Conservation (phyloP, 2,329 filamentous ascomycete genomes). For the Coniosporium tulheliwenetii region DNA sequence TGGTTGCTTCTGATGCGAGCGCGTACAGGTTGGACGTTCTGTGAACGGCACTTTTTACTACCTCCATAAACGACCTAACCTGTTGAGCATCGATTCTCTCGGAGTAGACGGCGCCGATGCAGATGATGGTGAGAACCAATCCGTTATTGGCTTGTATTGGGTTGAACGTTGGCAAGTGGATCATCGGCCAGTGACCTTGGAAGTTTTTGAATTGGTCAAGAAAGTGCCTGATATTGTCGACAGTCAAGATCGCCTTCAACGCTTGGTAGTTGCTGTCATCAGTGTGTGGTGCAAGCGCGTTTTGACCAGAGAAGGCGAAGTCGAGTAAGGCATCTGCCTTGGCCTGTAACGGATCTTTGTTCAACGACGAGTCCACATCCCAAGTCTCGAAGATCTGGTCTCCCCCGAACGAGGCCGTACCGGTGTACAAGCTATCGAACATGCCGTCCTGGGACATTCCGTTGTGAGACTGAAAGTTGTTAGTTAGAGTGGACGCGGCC, state of each 20-base stretch:
- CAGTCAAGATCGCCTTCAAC: constrained; percentile 29
- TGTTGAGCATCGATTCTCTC: constrained; percentile 42
- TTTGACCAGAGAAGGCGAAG: constrained; percentile 40
- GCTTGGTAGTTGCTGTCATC: too few relatives aligned
- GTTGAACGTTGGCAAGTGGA: constrained; percentile 58
- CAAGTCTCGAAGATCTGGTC: constrained; percentile 22
- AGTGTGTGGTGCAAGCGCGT: constrained; percentile 20
- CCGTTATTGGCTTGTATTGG: constrained; percentile 50
- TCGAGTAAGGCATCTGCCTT: constrained; percentile 29
- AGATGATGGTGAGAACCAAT: constrained; percentile 54
- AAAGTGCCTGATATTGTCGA: constrained; percentile 55
- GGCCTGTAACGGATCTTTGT: constrained; percentile 25
- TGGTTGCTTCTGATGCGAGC: constrained; percentile 21
- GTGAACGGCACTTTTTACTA: constrained; percentile 42
- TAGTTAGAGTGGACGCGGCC: not conserved
- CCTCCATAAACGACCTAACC: constrained; percentile 53
- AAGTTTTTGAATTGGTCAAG: constrained; percentile 57
- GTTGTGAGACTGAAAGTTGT: constrained; percentile 21
- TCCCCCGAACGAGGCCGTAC: constrained; percentile 25
- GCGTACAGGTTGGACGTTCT: constrained; percentile 37
- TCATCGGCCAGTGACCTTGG: constrained; percentile 56
- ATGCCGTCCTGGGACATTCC: constrained; percentile 30
- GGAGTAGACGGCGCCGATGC: constrained; percentile 61
- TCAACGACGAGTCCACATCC: constrained; percentile 17
- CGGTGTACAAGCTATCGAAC: constrained; percentile 32